phyloP scores from a whole-genome alignment of 768 basidiomycete genomes.

The Galerina sulciceps region DNA sequence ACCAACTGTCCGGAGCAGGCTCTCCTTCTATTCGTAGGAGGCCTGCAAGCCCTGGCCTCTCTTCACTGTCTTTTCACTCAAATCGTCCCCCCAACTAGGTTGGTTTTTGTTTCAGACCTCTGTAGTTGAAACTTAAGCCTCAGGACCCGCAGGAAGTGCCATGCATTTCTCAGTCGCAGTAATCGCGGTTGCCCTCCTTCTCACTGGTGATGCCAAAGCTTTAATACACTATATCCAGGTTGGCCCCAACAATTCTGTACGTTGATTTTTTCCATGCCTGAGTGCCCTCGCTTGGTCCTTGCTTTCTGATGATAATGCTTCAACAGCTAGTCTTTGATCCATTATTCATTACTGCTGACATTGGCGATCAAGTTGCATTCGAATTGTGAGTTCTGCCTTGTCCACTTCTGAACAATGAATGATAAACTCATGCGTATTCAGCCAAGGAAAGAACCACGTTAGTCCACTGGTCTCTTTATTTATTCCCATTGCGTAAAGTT shows the following conservation, averaged over 20 bases:
- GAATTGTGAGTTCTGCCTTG: slow-evolving; percentile 46
- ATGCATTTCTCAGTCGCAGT: slow-evolving; percentile 56
- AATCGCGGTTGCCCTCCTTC: slow-evolving; percentile 39
- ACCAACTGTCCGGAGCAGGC: too few relatives aligned
- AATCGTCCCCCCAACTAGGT: slow-evolving; percentile 20
- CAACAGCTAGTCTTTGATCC: slow-evolving; percentile 44
- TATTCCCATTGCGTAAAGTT: background rate
- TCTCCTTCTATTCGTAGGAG: background rate
- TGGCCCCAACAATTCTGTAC: slow-evolving; percentile 40
- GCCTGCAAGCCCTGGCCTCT: background rate
- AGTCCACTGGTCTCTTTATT: slow-evolving; percentile 10
- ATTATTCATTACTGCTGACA: slow-evolving; percentile 38
- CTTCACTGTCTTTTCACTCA: slow-evolving; percentile 8
- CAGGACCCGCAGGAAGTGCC: slow-evolving; percentile 21
- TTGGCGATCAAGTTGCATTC: slow-evolving; percentile 56
- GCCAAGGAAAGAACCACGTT: slow-evolving; percentile 50
- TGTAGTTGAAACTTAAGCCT: slow-evolving; percentile 2
- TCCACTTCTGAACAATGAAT: background rate
- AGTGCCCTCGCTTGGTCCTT: background rate
- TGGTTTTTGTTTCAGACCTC: slow-evolving; percentile 15
- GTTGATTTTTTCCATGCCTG: slow-evolving; percentile 1
- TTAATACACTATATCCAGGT: slow-evolving; percentile 42
- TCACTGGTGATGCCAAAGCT: slow-evolving; percentile 43
- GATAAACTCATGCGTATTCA: slow-evolving; percentile 9
- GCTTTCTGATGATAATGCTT: background rate